Percentiles rank a stretch among this genome's conserved stretches.
Evolutionary conservation across 164 flowering plant genomes (phyloP).

Genomic region (Piper longum): DNA sequence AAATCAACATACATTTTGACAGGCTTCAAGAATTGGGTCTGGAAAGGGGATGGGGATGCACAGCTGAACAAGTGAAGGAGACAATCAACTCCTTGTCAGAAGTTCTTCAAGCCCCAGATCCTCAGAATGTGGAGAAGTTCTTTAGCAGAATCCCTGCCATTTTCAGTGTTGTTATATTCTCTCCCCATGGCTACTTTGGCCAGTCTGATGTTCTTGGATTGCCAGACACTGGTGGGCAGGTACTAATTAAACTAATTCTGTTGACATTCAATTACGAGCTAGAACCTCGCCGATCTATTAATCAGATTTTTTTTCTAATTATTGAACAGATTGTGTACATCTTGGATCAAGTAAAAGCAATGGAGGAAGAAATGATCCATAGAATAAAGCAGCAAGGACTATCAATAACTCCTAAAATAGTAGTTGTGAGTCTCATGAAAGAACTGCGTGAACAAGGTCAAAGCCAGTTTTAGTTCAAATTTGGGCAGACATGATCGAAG

Average conservation of each 20-base stretch:
- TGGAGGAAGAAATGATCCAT: constrained; percentile 72
- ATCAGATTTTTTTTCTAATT: background rate
- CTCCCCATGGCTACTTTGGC: constrained; percentile 91
- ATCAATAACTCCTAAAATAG: constrained; percentile 66
- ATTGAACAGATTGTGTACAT: constrained; percentile 74
- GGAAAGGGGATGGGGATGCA: constrained; percentile 97
- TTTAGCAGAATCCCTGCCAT: constrained; percentile 61
- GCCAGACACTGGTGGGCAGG: constrained; percentile 99
- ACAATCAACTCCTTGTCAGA: constrained; percentile 61
- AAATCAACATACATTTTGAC: too few relatives aligned
- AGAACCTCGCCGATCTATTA: background rate
- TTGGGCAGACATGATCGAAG: background rate
- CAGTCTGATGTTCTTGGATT: constrained; percentile 88
- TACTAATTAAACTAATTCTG: constrained; percentile 6
- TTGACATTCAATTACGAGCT: too few relatives aligned
- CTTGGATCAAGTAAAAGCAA: constrained; percentile 87
- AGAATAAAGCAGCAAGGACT: constrained; percentile 83
- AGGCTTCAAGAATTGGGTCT: constrained; percentile 80
- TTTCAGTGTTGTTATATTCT: constrained; percentile 77
- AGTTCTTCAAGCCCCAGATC: constrained; percentile 77
- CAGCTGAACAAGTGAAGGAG: constrained; percentile 59
- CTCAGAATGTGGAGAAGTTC: constrained; percentile 45
- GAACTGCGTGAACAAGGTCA: background rate
- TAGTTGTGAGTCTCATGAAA: constrained; percentile 46
- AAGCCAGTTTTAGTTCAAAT: background rate